Conservation (phyloP, 331 rosid species). For the Arachis monticola region DNA sequence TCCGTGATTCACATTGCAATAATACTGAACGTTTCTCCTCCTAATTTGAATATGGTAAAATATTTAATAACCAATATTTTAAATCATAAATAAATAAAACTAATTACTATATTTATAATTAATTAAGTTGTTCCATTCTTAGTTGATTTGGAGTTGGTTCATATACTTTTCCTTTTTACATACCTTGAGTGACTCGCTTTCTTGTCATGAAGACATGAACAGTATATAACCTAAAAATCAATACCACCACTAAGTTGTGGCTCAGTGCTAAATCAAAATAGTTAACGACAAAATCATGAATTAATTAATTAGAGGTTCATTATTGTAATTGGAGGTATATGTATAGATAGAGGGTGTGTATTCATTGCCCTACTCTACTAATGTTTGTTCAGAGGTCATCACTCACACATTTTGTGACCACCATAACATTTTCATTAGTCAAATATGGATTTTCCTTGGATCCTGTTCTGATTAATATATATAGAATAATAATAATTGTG, state of each 20-base stretch:
- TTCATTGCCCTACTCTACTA: not conserved
- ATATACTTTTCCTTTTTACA: too few relatives aligned
- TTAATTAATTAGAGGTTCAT: not conserved
- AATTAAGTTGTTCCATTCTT: too few relatives aligned
- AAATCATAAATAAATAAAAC: too few relatives aligned
- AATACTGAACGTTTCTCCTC: too few relatives aligned
- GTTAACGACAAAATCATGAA: constrained; percentile 24
- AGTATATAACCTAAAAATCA: too few relatives aligned
- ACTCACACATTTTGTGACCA: constrained; percentile 10
- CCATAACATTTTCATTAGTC: constrained; percentile 9
- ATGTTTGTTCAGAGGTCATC: constrained; percentile 25
- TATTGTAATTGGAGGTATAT: constrained; percentile 21
- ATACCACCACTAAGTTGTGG: not conserved
- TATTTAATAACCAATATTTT: too few relatives aligned
- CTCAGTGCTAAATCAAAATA: constrained; percentile 20
- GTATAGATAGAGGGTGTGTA: not conserved
- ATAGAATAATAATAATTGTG: not conserved
- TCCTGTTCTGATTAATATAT: constrained; percentile 9
- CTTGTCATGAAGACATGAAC: too few relatives aligned
- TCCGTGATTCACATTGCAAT: too few relatives aligned
- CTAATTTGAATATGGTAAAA: too few relatives aligned
- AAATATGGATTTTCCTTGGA: constrained; percentile 34
- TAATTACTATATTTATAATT: too few relatives aligned
- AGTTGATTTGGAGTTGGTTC: too few relatives aligned
- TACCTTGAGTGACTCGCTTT: constrained; percentile 12